Evolutionary conservation across 2,329 filamentous ascomycete genomes (phyloP), one percentile per base, ranked within the genome.

Genomic region (Fusarium tupiense): DNA sequence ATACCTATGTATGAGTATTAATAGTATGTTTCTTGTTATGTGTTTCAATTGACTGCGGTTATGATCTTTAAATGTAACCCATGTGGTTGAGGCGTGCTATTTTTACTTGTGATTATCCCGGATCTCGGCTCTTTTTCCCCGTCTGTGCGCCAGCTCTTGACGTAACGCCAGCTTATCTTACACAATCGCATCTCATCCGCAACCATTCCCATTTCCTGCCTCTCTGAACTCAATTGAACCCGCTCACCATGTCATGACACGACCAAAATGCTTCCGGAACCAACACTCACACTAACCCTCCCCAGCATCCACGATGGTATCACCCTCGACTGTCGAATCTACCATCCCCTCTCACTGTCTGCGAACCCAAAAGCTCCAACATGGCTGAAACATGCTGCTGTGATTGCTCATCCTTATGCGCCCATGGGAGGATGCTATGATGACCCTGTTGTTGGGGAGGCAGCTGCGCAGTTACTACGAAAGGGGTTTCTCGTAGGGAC

Each of bases 321-420:
- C 17, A 84, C 87, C 17, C 90, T 99, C 64, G 90, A 95, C 76
- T 97, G 95, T 80, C 93, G 96, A 65, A 84, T 98, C 68, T 97
- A 96, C 82, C 92, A 96, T 76, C 92, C 93, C 3, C 76, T 80
- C 4, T 87, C 86, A 38, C 80, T 88, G 46, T 76, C 81, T 56
- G 80, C 57, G 61, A 81, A 77, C 29, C 74, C 77, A 12, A 72
- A 64, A 46, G 77, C 82, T 19, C 79, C 80, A 37, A 76, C 81
- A 58, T 89, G 88, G 88, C 79, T 75, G 47, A 84, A 83, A 56
- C 84, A 90, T 72, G 87, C 86, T 22, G 89, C 88, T 52, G 86
- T 98, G 8, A 85, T 98, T 44, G 95, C 95, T 19, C 96, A 98
- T 82, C 96, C 96, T 0, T 98, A 98, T 80, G 94, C 94, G 40